Conservation (phyloP, 805 yeast genomes). For the Brettanomyces sp. region DNA sequence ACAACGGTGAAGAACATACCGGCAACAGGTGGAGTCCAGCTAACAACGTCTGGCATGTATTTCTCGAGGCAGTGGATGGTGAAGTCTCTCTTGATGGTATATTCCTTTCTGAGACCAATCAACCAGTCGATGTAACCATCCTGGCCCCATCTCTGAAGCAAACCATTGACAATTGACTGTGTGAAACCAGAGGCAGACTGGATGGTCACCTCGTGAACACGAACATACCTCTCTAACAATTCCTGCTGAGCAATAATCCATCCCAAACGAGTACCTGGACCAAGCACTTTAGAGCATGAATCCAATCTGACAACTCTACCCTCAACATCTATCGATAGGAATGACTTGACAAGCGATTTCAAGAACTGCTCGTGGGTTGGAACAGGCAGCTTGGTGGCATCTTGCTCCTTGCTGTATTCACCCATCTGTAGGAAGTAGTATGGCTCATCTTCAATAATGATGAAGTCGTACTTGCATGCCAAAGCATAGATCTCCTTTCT, state of each 20-base stretch:
- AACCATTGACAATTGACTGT: constrained; percentile 58
- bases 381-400: constrained; percentile 15
- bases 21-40: constrained; percentile 57
- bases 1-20: constrained; percentile 80
- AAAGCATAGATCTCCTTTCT: constrained; percentile 66
- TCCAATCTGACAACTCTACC: constrained; percentile 88
- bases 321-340: constrained; percentile 65
- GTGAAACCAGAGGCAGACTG: constrained; percentile 80
- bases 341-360: constrained; percentile 62
- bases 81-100: constrained; percentile 80
- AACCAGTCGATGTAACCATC: constrained; percentile 84
- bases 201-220: constrained; percentile 72
- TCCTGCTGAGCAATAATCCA: constrained; percentile 73
- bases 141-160: constrained; percentile 85
- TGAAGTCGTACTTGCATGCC: constrained; percentile 77
- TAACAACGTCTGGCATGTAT: constrained; percentile 39
- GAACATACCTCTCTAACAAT: constrained; percentile 54
- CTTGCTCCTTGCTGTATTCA: constrained; percentile 45
- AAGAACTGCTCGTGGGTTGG: constrained; percentile 56
- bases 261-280: constrained; percentile 85
- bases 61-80: constrained; percentile 68
- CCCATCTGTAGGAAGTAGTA: constrained; percentile 96
- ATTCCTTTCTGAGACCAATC: constrained; percentile 69
- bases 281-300: constrained; percentile 83
- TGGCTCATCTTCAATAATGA: constrained; percentile 93